Base-by-base conservation (phyloP, 192 early-diverging fungal genomes). In the Geosiphon pyriformis region DNA sequence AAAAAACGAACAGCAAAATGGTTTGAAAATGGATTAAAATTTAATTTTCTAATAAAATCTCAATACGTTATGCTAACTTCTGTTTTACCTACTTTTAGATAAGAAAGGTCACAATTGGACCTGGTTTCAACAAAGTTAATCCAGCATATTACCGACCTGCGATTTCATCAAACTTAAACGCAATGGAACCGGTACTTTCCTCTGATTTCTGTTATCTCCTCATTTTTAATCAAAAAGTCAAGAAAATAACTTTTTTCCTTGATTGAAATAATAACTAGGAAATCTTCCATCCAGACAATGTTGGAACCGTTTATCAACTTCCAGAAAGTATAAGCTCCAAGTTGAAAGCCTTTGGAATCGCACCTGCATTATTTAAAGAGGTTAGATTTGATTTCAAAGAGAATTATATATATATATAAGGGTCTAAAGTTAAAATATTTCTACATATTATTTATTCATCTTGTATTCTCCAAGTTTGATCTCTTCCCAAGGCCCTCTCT, bases 401-500 rank as follows among this genome's bases (percentile, higher is more conserved):
- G 27, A 37, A n/a, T 37, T 26, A 17, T 30, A 65, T 67, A 55
- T 52, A n/a, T n/a, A n/a, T n/a, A n/a, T n/a, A n/a, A n/a, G n/a
- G n/a, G n/a, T n/a, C n/a, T n/a, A n/a, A n/a, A n/a, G n/a, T n/a
- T n/a, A n/a, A n/a, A n/a, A n/a, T n/a, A n/a, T n/a, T n/a, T n/a
- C n/a, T n/a, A n/a, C n/a, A n/a, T n/a, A n/a, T n/a, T n/a, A n/a
- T 55, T 58, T 48, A 3, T 25, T 7, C 4, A n/a, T 58, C 20
- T 53, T 47, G 53, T 25, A 27, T 53, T 23, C 10, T 35, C 32
- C 10, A 61, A 81, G 79, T 76, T 81, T 48, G 59, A 65, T 20
- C 30, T 78, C 25, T 70, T 77, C 47, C 75, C 73, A 26, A 65
- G 70, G 12, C 69, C 74, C 26, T 77, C 79, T 18, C 73, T 77